These are phyloP conservation scores for Ceratobasidium sp. DNA, from an alignment of 1,284 basidiomycete species.

Conservation along the genomic window DNA sequence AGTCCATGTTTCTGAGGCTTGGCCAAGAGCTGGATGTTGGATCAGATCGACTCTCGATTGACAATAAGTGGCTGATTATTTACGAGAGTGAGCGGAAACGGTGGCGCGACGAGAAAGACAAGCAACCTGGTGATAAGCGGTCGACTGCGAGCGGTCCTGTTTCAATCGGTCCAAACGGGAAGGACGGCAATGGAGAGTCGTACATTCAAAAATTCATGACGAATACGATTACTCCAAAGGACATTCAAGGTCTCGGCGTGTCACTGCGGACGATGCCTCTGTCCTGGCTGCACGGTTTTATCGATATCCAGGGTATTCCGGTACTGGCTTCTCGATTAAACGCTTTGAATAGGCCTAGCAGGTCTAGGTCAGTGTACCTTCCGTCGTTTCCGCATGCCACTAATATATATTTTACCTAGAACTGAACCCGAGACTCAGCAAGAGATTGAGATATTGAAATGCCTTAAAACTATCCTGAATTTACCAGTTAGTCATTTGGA, in stretches of 20 bases:
- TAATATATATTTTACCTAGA: constrained; percentile 49
- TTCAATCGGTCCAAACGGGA: constrained; percentile 59
- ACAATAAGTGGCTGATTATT: constrained; percentile 95
- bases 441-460: constrained; percentile 92
- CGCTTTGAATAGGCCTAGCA: constrained; percentile 75
- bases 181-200: constrained; percentile 79
- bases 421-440: constrained; percentile 73
- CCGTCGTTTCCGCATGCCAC: not conserved
- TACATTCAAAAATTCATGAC: constrained; percentile 92
- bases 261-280: constrained; percentile 85
- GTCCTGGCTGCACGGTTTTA: constrained; percentile 84
- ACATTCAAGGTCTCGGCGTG: constrained; percentile 80
- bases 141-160: constrained; percentile 62
- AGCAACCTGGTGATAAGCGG: constrained; percentile 69
- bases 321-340: constrained; percentile 85
- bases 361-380: constrained; percentile 62
- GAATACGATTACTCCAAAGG: constrained; percentile 82
- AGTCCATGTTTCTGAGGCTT: constrained; percentile 79
- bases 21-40: constrained; percentile 58
- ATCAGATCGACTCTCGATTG: constrained; percentile 64
- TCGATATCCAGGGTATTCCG: constrained; percentile 81
- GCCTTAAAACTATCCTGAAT: constrained; percentile 87
- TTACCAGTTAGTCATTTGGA: constrained; percentile 62
- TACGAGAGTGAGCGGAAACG: constrained; percentile 84
- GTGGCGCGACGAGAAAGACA: constrained; percentile 76